These are phyloP conservation scores for Aspergillus oerlinghausenensis DNA, from an alignment of 2,329 filamentous ascomycete genomes.

Conservation along the genomic window DNA sequence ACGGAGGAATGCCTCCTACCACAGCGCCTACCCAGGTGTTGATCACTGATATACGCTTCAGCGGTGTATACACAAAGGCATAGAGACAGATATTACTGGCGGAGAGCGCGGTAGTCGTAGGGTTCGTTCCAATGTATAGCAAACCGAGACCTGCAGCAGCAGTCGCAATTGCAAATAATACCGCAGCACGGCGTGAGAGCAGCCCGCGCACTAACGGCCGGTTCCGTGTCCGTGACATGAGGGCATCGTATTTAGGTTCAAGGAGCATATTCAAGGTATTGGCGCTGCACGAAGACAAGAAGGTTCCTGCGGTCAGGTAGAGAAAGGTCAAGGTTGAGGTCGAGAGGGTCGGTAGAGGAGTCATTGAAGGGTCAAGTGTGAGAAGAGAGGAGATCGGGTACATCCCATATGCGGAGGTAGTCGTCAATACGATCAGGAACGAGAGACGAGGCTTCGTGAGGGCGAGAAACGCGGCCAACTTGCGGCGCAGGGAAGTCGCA, in stretches of 20 bases:
- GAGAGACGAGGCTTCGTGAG: conserved; percentile 94
- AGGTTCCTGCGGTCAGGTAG: conserved; percentile 85
- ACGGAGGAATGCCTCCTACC: conserved; percentile 85
- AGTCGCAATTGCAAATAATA: conserved; percentile 72
- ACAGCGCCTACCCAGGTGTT: conserved; percentile 96
- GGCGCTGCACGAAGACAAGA: conserved; percentile 82
- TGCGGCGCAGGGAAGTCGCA: conserved; percentile 56
- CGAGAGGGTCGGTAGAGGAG: conserved; percentile 56
- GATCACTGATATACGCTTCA: conserved; percentile 78
- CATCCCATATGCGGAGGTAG: conserved; percentile 84
- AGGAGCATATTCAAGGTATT: conserved; percentile 98
- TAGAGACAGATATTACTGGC: conserved; percentile 83
- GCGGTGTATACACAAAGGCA: conserved; percentile 84
- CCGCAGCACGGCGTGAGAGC: conserved; percentile 65
- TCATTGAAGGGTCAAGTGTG: conserved; percentile 68
- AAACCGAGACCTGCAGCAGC: conserved; percentile 65
- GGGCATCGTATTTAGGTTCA: conserved; percentile 81
- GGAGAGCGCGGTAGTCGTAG: conserved; percentile 82
- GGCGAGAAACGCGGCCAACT: conserved; percentile 75
- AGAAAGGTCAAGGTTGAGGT: conserved; percentile 80
- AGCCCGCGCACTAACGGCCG: conserved; percentile 80
- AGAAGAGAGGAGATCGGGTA: conserved; percentile 90
- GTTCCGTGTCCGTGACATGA: conserved; percentile 91
- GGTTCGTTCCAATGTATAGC: conserved; percentile 87
- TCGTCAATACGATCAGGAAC: conserved; percentile 83